Conservation (phyloP, 306 rosid genomes). For the Cicer arietinum region DNA sequence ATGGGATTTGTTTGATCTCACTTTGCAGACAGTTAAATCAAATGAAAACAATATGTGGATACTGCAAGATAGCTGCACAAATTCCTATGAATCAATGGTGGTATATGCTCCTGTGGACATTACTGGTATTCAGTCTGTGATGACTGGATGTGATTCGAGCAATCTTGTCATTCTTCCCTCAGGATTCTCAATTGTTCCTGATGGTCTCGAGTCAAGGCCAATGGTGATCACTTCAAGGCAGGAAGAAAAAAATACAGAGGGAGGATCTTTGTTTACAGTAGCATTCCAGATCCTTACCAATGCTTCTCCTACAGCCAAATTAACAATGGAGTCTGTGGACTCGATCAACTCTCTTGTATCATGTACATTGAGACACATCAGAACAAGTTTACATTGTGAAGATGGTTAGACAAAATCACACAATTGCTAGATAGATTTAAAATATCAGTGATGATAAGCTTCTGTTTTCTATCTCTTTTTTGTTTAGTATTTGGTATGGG, state of each 20-base stretch:
- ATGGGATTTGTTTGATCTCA: slow-evolving; percentile 15
- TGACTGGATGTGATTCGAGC: slow-evolving; percentile 92
- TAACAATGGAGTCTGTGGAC: slow-evolving; percentile 82
- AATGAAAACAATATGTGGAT: slow-evolving; percentile 86
- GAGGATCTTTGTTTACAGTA: slow-evolving; percentile 83
- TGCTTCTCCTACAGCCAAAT: slow-evolving; percentile 83
- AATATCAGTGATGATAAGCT: slow-evolving; percentile 38
- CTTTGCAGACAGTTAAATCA: slow-evolving; percentile 66
- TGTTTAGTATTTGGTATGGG: slow-evolving; percentile 43
- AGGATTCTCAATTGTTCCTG: slow-evolving; percentile 89
- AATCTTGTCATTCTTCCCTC: slow-evolving; percentile 85
- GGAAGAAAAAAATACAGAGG: slow-evolving; percentile 74
- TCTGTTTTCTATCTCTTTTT: slow-evolving; percentile 39
- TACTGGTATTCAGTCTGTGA: slow-evolving; percentile 80
- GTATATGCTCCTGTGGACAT: slow-evolving; percentile 86
- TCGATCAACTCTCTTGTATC: slow-evolving; percentile 78
- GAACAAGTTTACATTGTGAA: slow-evolving; percentile 88
- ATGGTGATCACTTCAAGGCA: slow-evolving; percentile 73
- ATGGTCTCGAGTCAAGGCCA: slow-evolving; percentile 82
- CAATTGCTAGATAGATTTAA: slow-evolving; percentile 45
- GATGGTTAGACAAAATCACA: slow-evolving; percentile 58
- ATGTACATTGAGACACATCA: slow-evolving; percentile 79
- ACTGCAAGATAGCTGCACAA: slow-evolving; percentile 91
- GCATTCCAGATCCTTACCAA: slow-evolving; percentile 83
- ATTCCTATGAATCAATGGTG: slow-evolving; percentile 84